These are phyloP conservation scores for Backusella circina DNA, from an alignment of 192 early-diverging fungal species.

Conservation along the genomic window DNA sequence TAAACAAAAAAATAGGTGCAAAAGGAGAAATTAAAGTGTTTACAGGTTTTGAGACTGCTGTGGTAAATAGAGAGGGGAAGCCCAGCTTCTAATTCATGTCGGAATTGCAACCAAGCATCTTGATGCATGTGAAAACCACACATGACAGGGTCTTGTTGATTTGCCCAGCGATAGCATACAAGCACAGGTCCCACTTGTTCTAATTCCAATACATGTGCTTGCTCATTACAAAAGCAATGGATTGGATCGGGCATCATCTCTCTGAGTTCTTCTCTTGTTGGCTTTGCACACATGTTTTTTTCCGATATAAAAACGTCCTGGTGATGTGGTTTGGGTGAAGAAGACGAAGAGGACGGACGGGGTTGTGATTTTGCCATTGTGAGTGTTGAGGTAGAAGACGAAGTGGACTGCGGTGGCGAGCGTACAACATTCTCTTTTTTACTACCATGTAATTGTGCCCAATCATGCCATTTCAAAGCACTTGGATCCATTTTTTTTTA, in stretches of 20 bases:
- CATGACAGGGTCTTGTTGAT: background rate
- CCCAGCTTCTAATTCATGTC: background rate
- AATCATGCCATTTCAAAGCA: background rate
- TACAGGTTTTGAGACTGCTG: background rate
- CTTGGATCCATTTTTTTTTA: background rate
- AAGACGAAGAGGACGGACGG: background rate
- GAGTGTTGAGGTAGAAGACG: background rate
- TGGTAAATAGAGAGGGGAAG: background rate
- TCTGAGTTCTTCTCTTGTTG: background rate
- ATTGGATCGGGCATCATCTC: background rate
- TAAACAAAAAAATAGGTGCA: slow-evolving; percentile 2
- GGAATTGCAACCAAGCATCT: slow-evolving; percentile 1
- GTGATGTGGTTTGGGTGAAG: background rate
- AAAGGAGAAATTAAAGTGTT: slow-evolving; percentile 7
- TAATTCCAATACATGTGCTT: background rate
- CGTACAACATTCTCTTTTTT: background rate
- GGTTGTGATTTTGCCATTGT: background rate
- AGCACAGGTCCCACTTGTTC: background rate
- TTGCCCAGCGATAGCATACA: background rate
- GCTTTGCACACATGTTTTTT: background rate
- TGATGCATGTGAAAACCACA: slow-evolving; percentile 20
- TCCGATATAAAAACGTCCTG: background rate
- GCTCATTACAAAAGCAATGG: background rate
- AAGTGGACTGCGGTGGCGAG: background rate
- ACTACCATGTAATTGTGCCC: background rate